Evolutionary conservation across 2,329 filamentous ascomycete genomes (phyloP).

Genomic region (Colletotrichum lini): DNA sequence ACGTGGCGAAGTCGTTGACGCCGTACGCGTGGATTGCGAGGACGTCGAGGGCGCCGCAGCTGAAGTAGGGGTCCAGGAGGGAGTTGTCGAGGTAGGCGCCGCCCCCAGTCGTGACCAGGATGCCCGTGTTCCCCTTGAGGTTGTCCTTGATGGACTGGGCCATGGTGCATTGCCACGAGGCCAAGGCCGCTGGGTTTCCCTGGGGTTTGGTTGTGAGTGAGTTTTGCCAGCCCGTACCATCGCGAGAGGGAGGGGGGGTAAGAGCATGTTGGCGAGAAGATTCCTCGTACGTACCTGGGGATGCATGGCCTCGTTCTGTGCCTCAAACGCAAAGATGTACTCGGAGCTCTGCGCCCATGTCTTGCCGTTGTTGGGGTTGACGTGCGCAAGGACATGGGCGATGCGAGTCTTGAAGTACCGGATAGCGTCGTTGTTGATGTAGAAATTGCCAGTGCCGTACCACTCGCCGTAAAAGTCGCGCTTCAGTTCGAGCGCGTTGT

Average conservation of each 20-base stretch:
- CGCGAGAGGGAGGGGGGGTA: too few species aligned
- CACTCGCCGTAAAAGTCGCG: conserved; percentile 38
- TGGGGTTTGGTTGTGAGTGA: conserved; percentile 7
- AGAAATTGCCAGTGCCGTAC: conserved; percentile 41
- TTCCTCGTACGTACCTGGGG: conserved; percentile 22
- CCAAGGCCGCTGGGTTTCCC: conserved; percentile 41
- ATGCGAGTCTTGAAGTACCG: conserved; percentile 40
- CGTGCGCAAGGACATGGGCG: conserved; percentile 37
- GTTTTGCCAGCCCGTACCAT: too few species aligned
- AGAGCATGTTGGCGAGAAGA: too few species aligned
- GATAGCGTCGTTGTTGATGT: conserved; percentile 34
- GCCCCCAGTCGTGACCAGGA: conserved; percentile 45
- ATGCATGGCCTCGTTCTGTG: conserved; percentile 46
- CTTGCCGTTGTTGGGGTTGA: conserved; percentile 41
- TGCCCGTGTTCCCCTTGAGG: conserved; percentile 38
- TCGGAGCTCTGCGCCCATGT: conserved; percentile 43
- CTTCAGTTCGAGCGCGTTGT: conserved; percentile 37
- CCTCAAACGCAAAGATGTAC: conserved; percentile 47
- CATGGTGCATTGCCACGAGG: conserved; percentile 46
- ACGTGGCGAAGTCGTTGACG: background rate
- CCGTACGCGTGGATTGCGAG: conserved; percentile 49
- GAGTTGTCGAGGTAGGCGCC: conserved; percentile 43
- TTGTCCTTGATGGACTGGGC: conserved; percentile 45
- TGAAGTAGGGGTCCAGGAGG: conserved; percentile 41
- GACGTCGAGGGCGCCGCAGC: conserved; percentile 35